A percentile compares a stretch with the other conserved stretches of the same genome.
Evolutionary conservation across 345 rosid species (phyloP).

Genomic region (Noccaea caerulescens): DNA sequence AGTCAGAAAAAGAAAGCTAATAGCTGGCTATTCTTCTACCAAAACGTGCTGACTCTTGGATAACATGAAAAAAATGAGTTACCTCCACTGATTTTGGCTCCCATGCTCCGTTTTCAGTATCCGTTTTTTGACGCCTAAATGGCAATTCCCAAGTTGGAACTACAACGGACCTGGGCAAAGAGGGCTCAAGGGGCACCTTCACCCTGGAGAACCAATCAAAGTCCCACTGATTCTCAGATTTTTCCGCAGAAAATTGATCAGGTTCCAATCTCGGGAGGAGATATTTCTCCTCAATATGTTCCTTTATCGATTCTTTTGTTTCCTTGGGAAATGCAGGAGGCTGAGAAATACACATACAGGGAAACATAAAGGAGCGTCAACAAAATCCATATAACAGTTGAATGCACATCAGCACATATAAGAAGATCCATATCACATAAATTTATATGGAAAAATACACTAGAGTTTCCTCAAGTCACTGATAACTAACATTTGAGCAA

Average conservation of each 20-base stretch:
- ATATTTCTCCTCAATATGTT: conserved; percentile 86
- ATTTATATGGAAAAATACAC: neutral
- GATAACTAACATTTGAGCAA: conserved; percentile 8
- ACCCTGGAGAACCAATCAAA: conserved; percentile 92
- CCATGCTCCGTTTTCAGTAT: conserved; percentile 53
- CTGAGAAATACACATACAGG: conserved; percentile 50
- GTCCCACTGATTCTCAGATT: conserved; percentile 85
- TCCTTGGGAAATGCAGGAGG: conserved; percentile 96
- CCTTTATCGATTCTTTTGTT: conserved; percentile 73
- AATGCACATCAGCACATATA: neutral
- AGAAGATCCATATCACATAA: neutral
- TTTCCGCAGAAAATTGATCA: conserved; percentile 73
- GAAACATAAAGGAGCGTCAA: neutral
- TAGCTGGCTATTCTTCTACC: conserved; percentile 6
- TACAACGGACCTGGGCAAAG: conserved; percentile 68
- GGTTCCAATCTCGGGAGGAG: conserved; percentile 71
- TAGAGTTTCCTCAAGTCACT: neutral
- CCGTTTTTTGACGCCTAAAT: conserved; percentile 57
- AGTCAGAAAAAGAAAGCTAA: conserved; percentile 39
- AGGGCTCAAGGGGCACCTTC: conserved; percentile 74
- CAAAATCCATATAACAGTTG: neutral
- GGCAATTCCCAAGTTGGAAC: conserved; percentile 93
- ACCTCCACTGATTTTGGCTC: conserved; percentile 67
- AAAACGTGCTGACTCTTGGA: neutral
- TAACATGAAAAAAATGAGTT: conserved; percentile 18